A percentile compares a stretch with the other conserved stretches of the same genome.
These are phyloP conservation scores for Solanum bukasovii DNA, from an alignment of 257 asterid genomes.

Conservation along the genomic window DNA sequence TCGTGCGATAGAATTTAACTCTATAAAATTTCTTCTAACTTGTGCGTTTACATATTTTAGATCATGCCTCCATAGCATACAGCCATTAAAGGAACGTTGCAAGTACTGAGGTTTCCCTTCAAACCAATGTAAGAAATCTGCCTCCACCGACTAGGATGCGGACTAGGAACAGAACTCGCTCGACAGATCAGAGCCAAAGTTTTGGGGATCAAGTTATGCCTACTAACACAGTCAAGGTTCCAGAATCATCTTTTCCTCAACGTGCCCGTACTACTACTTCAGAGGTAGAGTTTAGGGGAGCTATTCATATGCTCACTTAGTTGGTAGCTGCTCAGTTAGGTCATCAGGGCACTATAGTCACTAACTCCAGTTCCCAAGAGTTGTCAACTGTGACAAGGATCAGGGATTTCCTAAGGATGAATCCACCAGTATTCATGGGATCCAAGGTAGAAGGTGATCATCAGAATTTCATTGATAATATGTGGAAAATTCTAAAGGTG, in stretches of 20 bases:
- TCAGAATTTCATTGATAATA: too few species aligned
- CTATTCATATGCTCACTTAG: neutral
- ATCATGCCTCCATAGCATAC: neutral
- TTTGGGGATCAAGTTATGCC: neutral
- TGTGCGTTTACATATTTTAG: neutral
- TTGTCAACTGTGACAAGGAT: neutral
- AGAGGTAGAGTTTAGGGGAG: neutral
- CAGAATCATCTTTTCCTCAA: neutral
- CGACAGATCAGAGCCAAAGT: neutral
- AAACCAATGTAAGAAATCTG: neutral
- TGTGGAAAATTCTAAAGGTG: neutral
- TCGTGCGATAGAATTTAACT: neutral
- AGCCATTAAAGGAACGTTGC: neutral
- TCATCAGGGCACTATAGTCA: neutral
- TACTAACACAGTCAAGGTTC: neutral
- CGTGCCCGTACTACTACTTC: neutral
- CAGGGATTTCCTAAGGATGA: neutral
- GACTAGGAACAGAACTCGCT: neutral
- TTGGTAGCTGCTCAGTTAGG: neutral
- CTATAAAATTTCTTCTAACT: neutral
- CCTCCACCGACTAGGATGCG: neutral
- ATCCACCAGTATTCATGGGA: neutral
- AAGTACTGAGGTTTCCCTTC: neutral
- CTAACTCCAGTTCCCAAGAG: neutral
- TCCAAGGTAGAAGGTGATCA: too few species aligned